phyloP scores from a whole-genome alignment of 805 yeast species.

The Isabelozyma pseudorhagii region DNA sequence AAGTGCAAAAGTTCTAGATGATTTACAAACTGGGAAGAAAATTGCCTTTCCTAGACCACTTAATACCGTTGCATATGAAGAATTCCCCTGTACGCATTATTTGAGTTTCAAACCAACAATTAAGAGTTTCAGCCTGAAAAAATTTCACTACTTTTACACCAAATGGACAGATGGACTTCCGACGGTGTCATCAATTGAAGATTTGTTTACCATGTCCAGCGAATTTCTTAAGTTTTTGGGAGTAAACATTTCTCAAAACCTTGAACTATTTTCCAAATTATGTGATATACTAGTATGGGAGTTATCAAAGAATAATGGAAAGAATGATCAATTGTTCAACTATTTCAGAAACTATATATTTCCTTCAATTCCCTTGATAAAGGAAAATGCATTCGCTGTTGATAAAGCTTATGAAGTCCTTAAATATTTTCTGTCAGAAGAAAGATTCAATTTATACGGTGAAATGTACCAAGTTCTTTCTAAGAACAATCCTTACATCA shows the following conservation, averaged over 20 bases:
- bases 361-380: slow-evolving; percentile 55
- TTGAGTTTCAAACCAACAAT: slow-evolving; percentile 31
- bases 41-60: slow-evolving; percentile 21
- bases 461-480: slow-evolving; percentile 61
- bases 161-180: slow-evolving; percentile 49
- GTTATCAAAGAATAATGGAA: slow-evolving; percentile 18
- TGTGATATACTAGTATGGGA: slow-evolving; percentile 55
- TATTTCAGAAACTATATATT: slow-evolving; percentile 64
- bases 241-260: slow-evolving; percentile 47
- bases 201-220: slow-evolving; percentile 45
- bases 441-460: slow-evolving; percentile 75
- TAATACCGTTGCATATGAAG: slow-evolving; percentile 26
- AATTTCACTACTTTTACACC: slow-evolving; percentile 39
- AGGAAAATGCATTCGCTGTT: slow-evolving; percentile 55
- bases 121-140: slow-evolving; percentile 18
- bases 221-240: slow-evolving; percentile 55
- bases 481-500: slow-evolving; percentile 54
- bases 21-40: slow-evolving; percentile 19
- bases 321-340: slow-evolving; percentile 46
- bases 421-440: slow-evolving; percentile 51
- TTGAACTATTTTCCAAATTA: slow-evolving; percentile 51
- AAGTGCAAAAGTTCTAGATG: slow-evolving; percentile 11
- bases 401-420: slow-evolving; percentile 60
- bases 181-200: slow-evolving; percentile 32
- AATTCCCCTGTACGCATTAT: slow-evolving; percentile 10